Conservation (phyloP, 805 yeast genomes). For the Sugiyamaella lignohabitans region DNA sequence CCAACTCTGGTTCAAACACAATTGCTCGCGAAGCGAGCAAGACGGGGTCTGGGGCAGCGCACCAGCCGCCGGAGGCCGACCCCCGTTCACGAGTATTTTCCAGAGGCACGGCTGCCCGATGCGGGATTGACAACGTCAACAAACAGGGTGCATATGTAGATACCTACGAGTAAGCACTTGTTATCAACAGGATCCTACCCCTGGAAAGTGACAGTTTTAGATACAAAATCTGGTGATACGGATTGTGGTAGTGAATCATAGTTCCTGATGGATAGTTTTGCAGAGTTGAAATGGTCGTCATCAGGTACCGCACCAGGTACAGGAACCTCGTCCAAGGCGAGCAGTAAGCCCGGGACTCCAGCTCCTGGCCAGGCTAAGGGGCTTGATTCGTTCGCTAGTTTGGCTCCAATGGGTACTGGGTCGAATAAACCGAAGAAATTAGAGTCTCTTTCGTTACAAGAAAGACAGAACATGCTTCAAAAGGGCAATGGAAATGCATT, state of each 20-base stretch:
- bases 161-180: no score
- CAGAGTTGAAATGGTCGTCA: constrained; percentile 8
- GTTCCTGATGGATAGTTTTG: constrained; percentile 14
- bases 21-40: no score
- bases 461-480: constrained; percentile 20
- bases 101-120: no score
- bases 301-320: constrained; percentile 1
- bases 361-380: constrained; percentile 3
- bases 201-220: no score
- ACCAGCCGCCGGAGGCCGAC: neutral
- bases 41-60: neutral
- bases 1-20: no score
- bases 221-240: no score
- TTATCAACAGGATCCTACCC: no score
- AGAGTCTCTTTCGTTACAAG: constrained; percentile 28
- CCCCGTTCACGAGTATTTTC: no score
- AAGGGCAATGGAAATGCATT: constrained; percentile 1
- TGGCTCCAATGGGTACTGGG: constrained; percentile 9
- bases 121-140: no score
- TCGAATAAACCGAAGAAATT: constrained; percentile 18
- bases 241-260: no score
- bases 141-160: no score
- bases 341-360: constrained; percentile 6
- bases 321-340: constrained; percentile 3
- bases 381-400: constrained; percentile 27